Evolutionary conservation across 2,329 filamentous ascomycete species (phyloP), one percentile per base, ranked within the genome.

Genomic region (Calonectria pseudoreteaudii): DNA sequence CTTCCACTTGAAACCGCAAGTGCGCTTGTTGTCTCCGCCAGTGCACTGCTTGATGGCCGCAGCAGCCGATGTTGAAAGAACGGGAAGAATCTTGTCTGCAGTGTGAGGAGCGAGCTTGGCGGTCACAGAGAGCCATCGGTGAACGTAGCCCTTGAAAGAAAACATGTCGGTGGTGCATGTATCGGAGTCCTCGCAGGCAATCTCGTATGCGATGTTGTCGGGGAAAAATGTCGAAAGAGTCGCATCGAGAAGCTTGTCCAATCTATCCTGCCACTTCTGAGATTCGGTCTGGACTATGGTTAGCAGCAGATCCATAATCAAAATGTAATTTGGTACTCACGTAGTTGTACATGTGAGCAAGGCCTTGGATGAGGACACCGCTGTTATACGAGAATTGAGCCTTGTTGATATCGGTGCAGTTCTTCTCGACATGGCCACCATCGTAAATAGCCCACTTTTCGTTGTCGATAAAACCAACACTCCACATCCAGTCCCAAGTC

Each of bases 361-460:
- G 88, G 1, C 93, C 93, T 70, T 92, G 88, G 8, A 93, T 80
- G 52, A 92, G 86, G 36, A 92, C 86, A 2, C 89, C 93, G 14
- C 91, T 90, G 73, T 92, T 93, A 82, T 94, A 94, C 0, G 92
- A 91, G 85, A 92, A 94, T 77, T 93, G 92, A 2, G 89, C 86
- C 76, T 89, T 88, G 84, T 92, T 91, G 78, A 93, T 85, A 68
- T 89, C 86, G 20, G 87, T 90, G 83, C 93, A 94, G 79, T 93
- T 90, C 38, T 88, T 84, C 26, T 85, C 84, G 49, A 90, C 86
- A 77, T 92, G 87, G 1, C 87, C 90, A 11, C 93, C 93, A 77
- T 94, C 92, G 76, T 91, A 93, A 26, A 94, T 90, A 49, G 90
- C 88, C 83, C 90, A 94, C 36, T 83, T 84, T 0, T 91, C 83